These are phyloP conservation scores for Xerocomellus intermedius DNA, from an alignment of 768 basidiomycete species.

Conservation along the genomic window DNA sequence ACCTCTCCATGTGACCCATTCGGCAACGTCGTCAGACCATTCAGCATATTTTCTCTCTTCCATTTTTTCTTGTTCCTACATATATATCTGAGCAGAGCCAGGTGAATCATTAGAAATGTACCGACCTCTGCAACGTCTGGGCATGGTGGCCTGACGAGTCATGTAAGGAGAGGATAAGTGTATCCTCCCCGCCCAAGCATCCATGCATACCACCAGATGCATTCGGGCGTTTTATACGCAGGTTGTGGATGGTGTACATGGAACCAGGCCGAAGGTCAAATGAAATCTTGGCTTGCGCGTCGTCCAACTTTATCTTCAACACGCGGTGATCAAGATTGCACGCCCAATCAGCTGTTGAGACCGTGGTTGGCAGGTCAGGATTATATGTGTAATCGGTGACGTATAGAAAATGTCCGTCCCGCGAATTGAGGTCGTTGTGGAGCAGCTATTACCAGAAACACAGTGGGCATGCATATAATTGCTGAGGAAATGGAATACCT, in stretches of 20 bases:
- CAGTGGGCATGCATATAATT: neutral
- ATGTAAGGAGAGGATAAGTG: conserved; percentile 17
- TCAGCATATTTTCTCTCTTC: conserved; percentile 23
- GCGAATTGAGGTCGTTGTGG: conserved; percentile 34
- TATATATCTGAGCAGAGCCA: neutral
- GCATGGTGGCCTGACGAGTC: conserved; percentile 18
- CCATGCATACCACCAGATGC: conserved; percentile 19
- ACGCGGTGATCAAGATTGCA: conserved; percentile 48
- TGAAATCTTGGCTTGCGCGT: conserved; percentile 43
- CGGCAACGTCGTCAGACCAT: neutral
- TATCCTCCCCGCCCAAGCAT: conserved; percentile 29
- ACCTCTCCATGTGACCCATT: conserved; percentile 1
- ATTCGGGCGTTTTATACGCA: conserved; percentile 41
- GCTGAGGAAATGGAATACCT: conserved; percentile 39
- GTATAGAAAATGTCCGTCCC: conserved; percentile 42
- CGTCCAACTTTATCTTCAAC: conserved; percentile 51
- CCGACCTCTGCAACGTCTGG: conserved; percentile 23
- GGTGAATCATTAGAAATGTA: neutral
- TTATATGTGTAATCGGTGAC: conserved; percentile 68
- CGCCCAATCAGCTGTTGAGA: conserved; percentile 37
- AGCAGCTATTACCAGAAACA: conserved; percentile 44
- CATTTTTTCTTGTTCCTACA: conserved; percentile 37
- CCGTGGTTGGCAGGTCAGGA: conserved; percentile 36
- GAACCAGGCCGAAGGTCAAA: conserved; percentile 39
- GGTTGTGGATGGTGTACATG: conserved; percentile 48